Conservation (phyloP, 768 basidiomycete species). For the Infundibulicybe gibba region DNA sequence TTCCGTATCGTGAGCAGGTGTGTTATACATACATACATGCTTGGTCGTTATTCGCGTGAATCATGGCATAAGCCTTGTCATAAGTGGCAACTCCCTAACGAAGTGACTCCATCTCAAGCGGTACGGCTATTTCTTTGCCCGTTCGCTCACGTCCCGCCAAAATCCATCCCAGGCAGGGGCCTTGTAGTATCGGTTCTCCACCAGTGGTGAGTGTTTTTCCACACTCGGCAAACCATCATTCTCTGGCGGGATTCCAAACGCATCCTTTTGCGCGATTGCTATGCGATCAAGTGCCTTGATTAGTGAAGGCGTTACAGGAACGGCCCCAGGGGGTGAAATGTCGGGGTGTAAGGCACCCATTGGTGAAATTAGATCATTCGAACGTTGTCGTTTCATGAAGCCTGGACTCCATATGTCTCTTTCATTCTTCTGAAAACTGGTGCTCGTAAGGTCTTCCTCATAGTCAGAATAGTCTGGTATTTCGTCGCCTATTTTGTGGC, state of each 20-base stretch:
- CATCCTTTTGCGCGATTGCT: slow-evolving; percentile 49
- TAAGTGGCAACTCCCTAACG: no score
- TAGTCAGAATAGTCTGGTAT: slow-evolving; percentile 42
- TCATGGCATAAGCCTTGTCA: no score
- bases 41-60: no score
- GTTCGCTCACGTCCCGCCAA: slow-evolving; percentile 40
- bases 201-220: slow-evolving; percentile 8
- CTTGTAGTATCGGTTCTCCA: slow-evolving; percentile 6
- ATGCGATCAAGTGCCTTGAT: slow-evolving; percentile 62
- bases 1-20: no score
- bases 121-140: slow-evolving; percentile 17
- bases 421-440: slow-evolving; percentile 7
- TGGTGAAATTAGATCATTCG: slow-evolving; percentile 8
- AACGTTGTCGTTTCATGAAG: slow-evolving; percentile 40
- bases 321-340: slow-evolving; percentile 22
- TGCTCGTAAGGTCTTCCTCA: slow-evolving; percentile 37
- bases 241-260: slow-evolving; percentile 23
- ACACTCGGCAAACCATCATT: slow-evolving; percentile 9
- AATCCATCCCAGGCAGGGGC: slow-evolving; percentile 38
- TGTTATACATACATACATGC: no score
- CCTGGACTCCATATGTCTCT: slow-evolving; percentile 43
- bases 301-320: slow-evolving; percentile 63
- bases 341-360: background rate
- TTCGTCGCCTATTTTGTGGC: slow-evolving; percentile 11
- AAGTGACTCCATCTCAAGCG: no score